Evolutionary conservation across 257 asterid species (phyloP).

Genomic region (Parsonsia alboflavescens): DNA sequence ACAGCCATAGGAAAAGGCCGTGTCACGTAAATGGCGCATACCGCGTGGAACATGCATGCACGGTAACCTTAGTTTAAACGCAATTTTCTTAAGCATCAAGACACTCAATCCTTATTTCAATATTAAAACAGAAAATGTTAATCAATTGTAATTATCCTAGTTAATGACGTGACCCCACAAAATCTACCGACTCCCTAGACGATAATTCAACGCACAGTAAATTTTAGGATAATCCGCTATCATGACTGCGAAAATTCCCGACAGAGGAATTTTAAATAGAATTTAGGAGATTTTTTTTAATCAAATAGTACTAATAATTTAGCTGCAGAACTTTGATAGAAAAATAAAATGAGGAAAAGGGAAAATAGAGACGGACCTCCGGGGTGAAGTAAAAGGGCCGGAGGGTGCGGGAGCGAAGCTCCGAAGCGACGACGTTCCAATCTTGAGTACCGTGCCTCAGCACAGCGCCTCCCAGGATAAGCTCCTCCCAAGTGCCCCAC

Average conservation of each 20-base stretch:
- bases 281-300: not conserved
- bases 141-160: not conserved
- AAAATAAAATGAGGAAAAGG: not conserved
- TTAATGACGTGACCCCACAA: slow-evolving; percentile 16
- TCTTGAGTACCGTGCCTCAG: slow-evolving; percentile 49
- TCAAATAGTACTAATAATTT: not conserved
- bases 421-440: slow-evolving; percentile 82
- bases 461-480: slow-evolving; percentile 75
- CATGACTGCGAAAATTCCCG: not conserved
- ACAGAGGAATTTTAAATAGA: not conserved
- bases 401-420: slow-evolving; percentile 58
- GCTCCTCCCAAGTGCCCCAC: slow-evolving; percentile 98
- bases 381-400: slow-evolving; percentile 52
- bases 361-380: slow-evolving; percentile 32
- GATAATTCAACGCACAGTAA: not conserved
- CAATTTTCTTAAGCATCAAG: slow-evolving; percentile 17
- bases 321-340: not conserved
- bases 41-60: slow-evolving; percentile 7
- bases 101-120: not conserved
- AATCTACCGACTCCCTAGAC: slow-evolving; percentile 9
- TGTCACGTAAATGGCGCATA: not conserved
- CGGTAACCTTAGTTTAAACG: not conserved
- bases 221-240: not conserved
- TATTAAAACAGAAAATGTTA: not conserved
- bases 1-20: not conserved